phyloP scores from a whole-genome alignment of 495 filamentous ascomycete genomes.

The Tuber aestivum region DNA sequence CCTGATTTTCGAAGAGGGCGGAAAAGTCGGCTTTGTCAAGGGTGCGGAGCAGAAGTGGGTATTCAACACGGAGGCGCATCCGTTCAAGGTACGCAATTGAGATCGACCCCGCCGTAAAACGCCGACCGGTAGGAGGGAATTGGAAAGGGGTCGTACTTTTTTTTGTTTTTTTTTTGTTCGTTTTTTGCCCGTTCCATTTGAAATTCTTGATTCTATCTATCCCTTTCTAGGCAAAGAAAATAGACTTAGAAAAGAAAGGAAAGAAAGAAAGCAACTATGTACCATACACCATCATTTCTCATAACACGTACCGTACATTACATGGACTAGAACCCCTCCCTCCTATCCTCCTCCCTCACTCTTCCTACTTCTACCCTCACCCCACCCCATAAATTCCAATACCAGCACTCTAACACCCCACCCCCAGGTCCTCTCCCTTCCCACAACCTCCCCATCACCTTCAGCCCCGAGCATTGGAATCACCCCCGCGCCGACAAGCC shows the following conservation, averaged over 20 bases:
- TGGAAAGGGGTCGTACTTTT: not conserved
- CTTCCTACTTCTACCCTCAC: too few relatives aligned
- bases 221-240: too few relatives aligned
- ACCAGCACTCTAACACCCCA: not conserved
- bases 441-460: not conserved
- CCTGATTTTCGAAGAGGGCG: conserved; percentile 56
- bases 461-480: not conserved
- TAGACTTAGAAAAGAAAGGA: not conserved
- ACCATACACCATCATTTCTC: not conserved
- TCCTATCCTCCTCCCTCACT: too few relatives aligned
- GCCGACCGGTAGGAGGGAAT: too few relatives aligned
- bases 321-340: too few relatives aligned
- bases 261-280: not conserved
- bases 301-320: not conserved
- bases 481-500: not conserved
- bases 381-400: not conserved
- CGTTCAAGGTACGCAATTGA: conserved; percentile 52
- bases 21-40: conserved; percentile 56
- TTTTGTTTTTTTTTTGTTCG: too few relatives aligned
- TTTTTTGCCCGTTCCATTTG: not conserved
- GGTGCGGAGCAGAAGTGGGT: conserved; percentile 58
- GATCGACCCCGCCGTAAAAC: not conserved
- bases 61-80: conserved; percentile 83
- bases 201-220: not conserved
- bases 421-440: not conserved